These are phyloP conservation scores for Actinidia polygama DNA, from an alignment of 179 eudicot genomes.

Conservation along the genomic window DNA sequence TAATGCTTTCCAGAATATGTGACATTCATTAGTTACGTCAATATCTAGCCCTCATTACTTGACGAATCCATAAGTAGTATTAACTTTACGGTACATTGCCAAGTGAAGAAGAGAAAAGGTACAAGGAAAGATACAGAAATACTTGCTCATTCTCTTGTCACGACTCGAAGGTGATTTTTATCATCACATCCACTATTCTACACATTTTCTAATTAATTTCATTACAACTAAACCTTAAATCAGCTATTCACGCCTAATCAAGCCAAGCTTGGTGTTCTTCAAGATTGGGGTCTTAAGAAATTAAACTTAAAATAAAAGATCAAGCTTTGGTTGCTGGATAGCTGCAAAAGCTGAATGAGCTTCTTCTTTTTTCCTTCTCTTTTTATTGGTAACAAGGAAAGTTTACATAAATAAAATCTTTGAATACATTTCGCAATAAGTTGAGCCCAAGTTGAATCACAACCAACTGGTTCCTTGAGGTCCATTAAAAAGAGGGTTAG, in stretches of 20 bases:
- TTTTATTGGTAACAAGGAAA: not conserved
- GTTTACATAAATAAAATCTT: not conserved
- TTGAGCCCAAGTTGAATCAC: not conserved
- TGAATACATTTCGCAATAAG: conserved; percentile 1
- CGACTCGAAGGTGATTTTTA: not conserved
- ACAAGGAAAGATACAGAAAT: not conserved
- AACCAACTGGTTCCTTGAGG: not conserved
- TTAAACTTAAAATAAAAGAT: not conserved
- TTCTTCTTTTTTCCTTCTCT: not conserved
- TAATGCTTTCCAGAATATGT: not conserved
- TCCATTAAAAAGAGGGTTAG: not conserved
- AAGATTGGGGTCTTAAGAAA: not conserved
- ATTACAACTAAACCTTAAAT: not conserved
- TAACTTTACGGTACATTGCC: not conserved
- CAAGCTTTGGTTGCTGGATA: not conserved
- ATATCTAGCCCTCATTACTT: not conserved
- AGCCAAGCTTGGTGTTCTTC: not conserved
- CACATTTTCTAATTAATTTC: not conserved
- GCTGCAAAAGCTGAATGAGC: conserved; percentile 1
- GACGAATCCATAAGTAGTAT: not conserved
- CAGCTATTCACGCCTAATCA: conserved; percentile 3
- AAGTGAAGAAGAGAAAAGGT: not conserved
- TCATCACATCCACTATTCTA: not conserved
- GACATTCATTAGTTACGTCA: not conserved
- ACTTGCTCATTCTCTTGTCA: conserved; percentile 10